These are phyloP conservation scores for Bassia scoparia DNA, from an alignment of 148 eudicot genomes.

Conservation along the genomic window DNA sequence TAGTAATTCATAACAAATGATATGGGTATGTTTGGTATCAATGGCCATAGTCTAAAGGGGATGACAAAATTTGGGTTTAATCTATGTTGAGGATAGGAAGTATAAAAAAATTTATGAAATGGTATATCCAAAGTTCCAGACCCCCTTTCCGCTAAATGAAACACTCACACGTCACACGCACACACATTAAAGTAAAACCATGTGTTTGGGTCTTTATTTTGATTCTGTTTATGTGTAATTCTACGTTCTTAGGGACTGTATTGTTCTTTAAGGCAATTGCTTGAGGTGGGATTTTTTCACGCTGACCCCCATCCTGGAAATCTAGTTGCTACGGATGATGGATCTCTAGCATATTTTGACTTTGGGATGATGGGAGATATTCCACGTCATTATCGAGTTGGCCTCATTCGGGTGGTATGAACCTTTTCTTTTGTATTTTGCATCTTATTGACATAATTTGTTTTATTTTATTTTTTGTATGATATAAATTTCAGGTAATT, in stretches of 20 bases:
- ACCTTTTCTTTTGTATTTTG: not conserved
- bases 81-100: too few species aligned
- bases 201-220: not conserved
- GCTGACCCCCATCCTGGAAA: constrained; percentile 99
- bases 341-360: constrained; percentile 91
- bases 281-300: constrained; percentile 97
- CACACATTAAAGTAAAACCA: too few species aligned
- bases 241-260: constrained; percentile 61
- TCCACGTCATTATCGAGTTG: constrained; percentile 94
- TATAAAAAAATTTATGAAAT: too few species aligned
- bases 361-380: constrained; percentile 99
- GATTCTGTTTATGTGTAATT: not conserved
- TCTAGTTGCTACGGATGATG: constrained; percentile 86
- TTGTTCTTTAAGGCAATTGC: constrained; percentile 89
- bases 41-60: too few species aligned
- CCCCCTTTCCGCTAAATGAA: too few species aligned
- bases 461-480: not conserved
- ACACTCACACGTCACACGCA: too few species aligned
- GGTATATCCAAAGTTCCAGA: too few species aligned
- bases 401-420: constrained; percentile 90
- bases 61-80: too few species aligned
- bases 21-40: not conserved
- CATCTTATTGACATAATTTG: not conserved
- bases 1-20: too few species aligned
- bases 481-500: not conserved